Evolutionary conservation across 495 filamentous ascomycete species (phyloP).

Genomic region (Halenospora varia): DNA sequence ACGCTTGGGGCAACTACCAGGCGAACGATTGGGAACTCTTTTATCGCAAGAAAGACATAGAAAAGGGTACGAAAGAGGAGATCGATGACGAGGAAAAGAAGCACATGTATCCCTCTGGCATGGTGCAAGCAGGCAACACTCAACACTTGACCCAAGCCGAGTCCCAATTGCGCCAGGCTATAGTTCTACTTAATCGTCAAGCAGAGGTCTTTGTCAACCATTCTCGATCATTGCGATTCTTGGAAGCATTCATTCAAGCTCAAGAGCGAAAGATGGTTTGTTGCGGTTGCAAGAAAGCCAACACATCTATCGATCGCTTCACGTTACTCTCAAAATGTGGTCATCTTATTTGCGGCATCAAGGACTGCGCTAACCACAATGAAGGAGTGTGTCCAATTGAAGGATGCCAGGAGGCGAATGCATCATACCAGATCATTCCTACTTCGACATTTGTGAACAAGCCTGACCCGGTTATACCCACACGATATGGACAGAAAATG

Average conservation of each 20-base stretch:
- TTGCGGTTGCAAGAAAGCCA: not conserved
- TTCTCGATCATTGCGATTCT: not conserved
- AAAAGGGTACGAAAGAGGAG: no score
- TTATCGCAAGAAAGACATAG: no score
- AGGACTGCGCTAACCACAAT: constrained; percentile 27
- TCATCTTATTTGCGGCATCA: constrained; percentile 39
- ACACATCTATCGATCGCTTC: not conserved
- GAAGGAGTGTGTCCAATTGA: constrained; percentile 18
- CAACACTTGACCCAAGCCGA: not conserved
- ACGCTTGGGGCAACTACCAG: not conserved
- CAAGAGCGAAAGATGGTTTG: not conserved
- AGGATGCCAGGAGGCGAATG: not conserved
- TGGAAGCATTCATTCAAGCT: not conserved
- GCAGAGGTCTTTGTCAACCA: not conserved
- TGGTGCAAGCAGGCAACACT: not conserved
- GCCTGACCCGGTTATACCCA: not conserved
- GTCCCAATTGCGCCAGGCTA: not conserved
- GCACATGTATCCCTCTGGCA: not conserved
- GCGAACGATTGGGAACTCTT: not conserved
- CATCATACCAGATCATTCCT: not conserved
- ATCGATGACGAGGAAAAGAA: not conserved
- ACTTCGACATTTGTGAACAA: constrained; percentile 4
- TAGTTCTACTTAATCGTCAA: not conserved
- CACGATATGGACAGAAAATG: constrained; percentile 41
- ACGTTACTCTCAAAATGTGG: constrained; percentile 43